phyloP scores from a whole-genome alignment of 2,329 filamentous ascomycete species.

The Nemania serpens region DNA sequence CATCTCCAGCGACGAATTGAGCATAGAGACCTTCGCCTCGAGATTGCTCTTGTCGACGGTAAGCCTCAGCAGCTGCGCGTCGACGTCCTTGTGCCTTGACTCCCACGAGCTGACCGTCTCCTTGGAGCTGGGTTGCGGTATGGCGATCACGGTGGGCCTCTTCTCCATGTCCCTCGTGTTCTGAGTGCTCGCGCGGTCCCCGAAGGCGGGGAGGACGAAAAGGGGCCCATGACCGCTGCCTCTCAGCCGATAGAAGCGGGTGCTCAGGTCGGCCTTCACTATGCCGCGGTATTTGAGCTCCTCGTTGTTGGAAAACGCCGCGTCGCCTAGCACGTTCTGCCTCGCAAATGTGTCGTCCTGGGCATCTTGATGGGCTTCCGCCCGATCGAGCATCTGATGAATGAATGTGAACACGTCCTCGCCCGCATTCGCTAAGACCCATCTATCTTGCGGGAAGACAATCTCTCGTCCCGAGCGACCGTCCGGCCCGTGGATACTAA shows the following conservation, averaged over 20 bases:
- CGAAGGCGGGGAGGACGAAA: constrained; percentile 58
- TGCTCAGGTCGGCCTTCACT: constrained; percentile 53
- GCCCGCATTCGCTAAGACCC: constrained; percentile 59
- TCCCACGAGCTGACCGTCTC: constrained; percentile 34
- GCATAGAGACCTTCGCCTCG: constrained; percentile 3
- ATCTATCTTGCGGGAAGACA: constrained; percentile 59
- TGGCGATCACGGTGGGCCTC: constrained; percentile 46
- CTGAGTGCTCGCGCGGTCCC: constrained; percentile 50
- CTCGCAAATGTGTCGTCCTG: constrained; percentile 43
- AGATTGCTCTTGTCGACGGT: constrained; percentile 23
- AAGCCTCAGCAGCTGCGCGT: constrained; percentile 13
- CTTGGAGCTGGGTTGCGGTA: constrained; percentile 33
- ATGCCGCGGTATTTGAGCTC: constrained; percentile 49
- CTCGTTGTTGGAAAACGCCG: constrained; percentile 40
- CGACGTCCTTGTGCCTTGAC: constrained; percentile 27
- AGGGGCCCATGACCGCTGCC: constrained; percentile 52
- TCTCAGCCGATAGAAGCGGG: constrained; percentile 58
- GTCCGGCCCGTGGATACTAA: constrained; percentile 57
- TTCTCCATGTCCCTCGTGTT: constrained; percentile 52
- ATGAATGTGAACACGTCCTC: constrained; percentile 55
- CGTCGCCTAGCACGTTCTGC: constrained; percentile 49
- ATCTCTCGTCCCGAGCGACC: constrained; percentile 58
- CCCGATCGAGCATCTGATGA: constrained; percentile 52
- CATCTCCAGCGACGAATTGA: constrained; percentile 19
- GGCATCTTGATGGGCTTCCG: constrained; percentile 48